Conservation (phyloP, 306 rosid species). For the Alnus rubra region DNA sequence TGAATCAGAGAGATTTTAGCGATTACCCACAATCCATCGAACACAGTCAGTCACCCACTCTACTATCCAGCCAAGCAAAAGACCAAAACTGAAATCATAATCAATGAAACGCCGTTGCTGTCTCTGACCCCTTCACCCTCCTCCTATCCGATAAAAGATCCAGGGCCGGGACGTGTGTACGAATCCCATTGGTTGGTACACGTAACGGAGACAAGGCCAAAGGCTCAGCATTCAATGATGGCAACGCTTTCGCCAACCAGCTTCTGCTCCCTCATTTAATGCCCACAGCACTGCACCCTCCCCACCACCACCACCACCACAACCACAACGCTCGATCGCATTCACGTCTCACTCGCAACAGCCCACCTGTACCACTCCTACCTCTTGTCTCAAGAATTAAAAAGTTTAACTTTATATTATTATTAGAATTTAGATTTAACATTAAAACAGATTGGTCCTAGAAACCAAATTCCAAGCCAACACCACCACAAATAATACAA, state of each 20-base stretch:
- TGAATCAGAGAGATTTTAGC: not conserved
- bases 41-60: no score
- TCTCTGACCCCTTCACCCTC: not conserved
- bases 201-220: slow-evolving; percentile 26
- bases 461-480: not conserved
- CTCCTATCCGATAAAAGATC: slow-evolving; percentile 21
- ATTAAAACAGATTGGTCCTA: not conserved
- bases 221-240: slow-evolving; percentile 46
- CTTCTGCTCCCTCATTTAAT: slow-evolving; percentile 55
- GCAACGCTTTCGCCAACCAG: slow-evolving; percentile 54
- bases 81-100: slow-evolving; percentile 7
- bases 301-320: not conserved
- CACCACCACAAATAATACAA: slow-evolving; percentile 1
- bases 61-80: not conserved
- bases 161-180: slow-evolving; percentile 32
- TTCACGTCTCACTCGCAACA: not conserved
- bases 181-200: slow-evolving; percentile 21
- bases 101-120: slow-evolving; percentile 33
- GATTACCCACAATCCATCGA: not conserved
- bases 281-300: slow-evolving; percentile 2
- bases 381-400: no score
- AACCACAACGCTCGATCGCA: not conserved
- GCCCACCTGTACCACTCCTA: not conserved
- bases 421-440: not conserved
- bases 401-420: not conserved